Evolutionary conservation across 371 early-diverging fungal species (phyloP).

Genomic region (Mortierella sp.): DNA sequence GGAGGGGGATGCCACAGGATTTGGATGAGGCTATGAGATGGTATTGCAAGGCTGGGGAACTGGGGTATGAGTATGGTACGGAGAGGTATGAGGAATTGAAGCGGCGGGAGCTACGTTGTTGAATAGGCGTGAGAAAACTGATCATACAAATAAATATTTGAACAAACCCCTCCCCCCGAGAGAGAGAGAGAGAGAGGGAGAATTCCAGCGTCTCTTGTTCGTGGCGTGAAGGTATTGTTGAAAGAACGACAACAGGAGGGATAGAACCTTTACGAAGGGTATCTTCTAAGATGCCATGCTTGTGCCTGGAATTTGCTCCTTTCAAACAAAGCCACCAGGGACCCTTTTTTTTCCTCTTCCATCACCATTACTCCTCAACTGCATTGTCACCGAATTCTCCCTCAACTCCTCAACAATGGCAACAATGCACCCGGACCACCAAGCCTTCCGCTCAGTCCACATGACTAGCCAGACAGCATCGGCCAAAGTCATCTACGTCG

Average conservation of each 20-base stretch:
- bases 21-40: neutral
- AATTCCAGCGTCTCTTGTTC: too few relatives aligned
- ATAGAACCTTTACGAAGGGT: too few relatives aligned
- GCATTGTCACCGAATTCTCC: too few relatives aligned
- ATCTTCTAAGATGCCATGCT: too few relatives aligned
- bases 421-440: neutral
- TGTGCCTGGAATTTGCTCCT: too few relatives aligned
- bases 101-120: neutral
- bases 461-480: neutral
- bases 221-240: too few relatives aligned
- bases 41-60: neutral
- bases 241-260: too few relatives aligned
- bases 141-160: neutral
- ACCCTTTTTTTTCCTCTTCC: too few relatives aligned
- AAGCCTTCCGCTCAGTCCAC: neutral
- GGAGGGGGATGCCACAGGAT: neutral
- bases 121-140: neutral
- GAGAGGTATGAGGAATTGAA: neutral
- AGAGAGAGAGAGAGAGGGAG: too few relatives aligned
- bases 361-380: too few relatives aligned
- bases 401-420: neutral
- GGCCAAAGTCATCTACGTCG: neutral
- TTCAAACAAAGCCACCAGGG: too few relatives aligned
- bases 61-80: neutral
- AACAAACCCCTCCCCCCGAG: too few relatives aligned